Base-by-base conservation (phyloP, 139 green algal species). In the Edaphochlamys debaryana region DNA sequence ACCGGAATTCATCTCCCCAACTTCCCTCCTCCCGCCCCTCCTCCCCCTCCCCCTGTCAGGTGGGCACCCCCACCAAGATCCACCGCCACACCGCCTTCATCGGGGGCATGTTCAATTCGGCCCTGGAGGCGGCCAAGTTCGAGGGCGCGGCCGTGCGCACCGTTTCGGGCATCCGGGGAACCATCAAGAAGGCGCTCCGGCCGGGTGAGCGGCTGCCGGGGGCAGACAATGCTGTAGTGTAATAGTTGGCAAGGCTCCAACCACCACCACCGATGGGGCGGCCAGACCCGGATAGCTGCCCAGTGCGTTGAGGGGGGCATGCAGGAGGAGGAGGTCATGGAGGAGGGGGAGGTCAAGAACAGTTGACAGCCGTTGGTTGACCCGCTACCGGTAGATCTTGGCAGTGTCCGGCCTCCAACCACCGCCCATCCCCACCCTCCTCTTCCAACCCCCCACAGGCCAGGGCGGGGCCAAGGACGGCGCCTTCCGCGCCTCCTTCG, bases 61-160 rank as follows among this genome's bases (percentile, higher is more conserved):
- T 98, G 52, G 96, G 96, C 38, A 90, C 90, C 1, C 96, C 96
- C 8, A 93, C 92, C 83, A 98, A 96, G 81, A 92, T 97, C 66
- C 85, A 93, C 69, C 92, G 92, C 48, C 93, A 99, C 93, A 99
- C 95, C 0, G 96, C 96, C 22, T 99, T 99, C 85, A 81, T 99
- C 20, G 87, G 88, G 40, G 95, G 94, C 85, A 98, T 99, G 96
- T 99, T 99, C 93, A 98, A 92, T 85, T 94, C 80, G 62, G 82
- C 89, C 69, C 67, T 93, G 37, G 91, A 94, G 86, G 89, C 86
- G 0, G 66, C 86, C 45, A 86, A 89, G 64, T 91, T 91, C 50
- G 87, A 91, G 34, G 97, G 97, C 40, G 97, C 97, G 0, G 69
- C 87, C 8, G 84, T 99, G 4, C 92, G 93, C 42, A 99, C 97